Base-by-base conservation (phyloP, 208 protist genomes). In the Histomonas meleagridis region DNA sequence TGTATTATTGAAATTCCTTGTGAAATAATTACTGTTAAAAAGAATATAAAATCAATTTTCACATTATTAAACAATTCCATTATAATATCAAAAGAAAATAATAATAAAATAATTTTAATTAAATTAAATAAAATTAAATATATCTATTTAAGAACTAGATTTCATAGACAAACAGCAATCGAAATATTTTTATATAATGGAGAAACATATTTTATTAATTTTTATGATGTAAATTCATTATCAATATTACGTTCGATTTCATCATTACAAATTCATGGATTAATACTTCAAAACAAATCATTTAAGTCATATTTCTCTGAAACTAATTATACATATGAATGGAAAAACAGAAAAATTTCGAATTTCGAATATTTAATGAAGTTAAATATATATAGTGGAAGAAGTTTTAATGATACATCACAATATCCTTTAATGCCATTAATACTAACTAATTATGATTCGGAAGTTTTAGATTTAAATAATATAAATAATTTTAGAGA, bases 351-450 rank as follows among this genome's bases (percentile, higher is more conserved):
- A 51, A 51, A 79, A 79, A 40, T 79, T 26, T 51, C 70, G 9
- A 79, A 79, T 51, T 79, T 79, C 70, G 70, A 79, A 51, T 79
- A 79, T 26, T 32, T 79, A 40, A n/a, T 79, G 32, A 14, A 18
- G 51, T 28, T 79, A 7, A 79, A 79, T 51, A 79, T 38, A 46
- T 48, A n/a, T n/a, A 79, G 70, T 79, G 70, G 70, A 12, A 35
- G 70, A 12, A 51, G 40, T 46, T 79, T 49, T 26, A 51, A 28
- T 46, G 40, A 46, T 51, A 10, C n/a, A 1, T 51, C 70, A 46
- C 32, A 49, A 46, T 79, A 79, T 79, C 70, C 70, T 21, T 51
- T 79, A 18, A 51, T 79, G 14, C 70, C 70, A 28, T 79, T 35
- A 40, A 46, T 79, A 12, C 12, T 79, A 21, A 79, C 48, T 51